Evolutionary conservation across 108 stramenopile species (phyloP).

Genomic region (Conticribra guillardii): DNA sequence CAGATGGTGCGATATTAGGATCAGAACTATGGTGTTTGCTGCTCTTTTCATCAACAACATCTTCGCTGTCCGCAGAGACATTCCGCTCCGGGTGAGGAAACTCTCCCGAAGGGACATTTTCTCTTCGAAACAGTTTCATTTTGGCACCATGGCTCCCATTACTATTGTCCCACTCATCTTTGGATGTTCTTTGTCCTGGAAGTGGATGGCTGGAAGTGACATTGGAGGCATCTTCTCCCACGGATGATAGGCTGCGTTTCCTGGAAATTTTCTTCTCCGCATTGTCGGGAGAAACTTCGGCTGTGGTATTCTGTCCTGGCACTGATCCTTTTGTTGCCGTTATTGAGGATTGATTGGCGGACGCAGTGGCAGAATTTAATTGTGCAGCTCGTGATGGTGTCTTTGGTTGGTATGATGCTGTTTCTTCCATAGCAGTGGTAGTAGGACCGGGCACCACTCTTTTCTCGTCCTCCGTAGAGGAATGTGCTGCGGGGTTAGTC

Average conservation of each 20-base stretch:
- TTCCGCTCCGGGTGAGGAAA: conserved; percentile 12
- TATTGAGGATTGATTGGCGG: neutral
- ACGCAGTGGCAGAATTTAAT: too few relatives aligned
- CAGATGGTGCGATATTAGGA: too few relatives aligned
- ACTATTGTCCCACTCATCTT: neutral
- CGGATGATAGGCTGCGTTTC: conserved; percentile 14
- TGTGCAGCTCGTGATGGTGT: too few relatives aligned
- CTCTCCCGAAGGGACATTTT: neutral
- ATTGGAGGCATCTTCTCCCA: conserved; percentile 9
- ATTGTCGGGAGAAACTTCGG: conserved; percentile 11
- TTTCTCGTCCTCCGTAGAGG: too few relatives aligned
- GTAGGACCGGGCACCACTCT: too few relatives aligned
- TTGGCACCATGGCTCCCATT: neutral
- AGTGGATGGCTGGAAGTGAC: neutral
- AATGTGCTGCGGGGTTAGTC: too few relatives aligned
- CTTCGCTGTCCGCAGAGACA: conserved; percentile 28
- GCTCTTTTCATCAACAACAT: neutral
- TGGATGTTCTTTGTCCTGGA: neutral
- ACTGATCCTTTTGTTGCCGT: too few relatives aligned
- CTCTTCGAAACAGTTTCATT: conserved; percentile 13
- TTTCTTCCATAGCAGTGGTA: too few relatives aligned
- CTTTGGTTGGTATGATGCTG: too few relatives aligned
- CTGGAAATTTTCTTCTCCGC: neutral
- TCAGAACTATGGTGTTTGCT: too few relatives aligned
- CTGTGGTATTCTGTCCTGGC: neutral